phyloP scores from a whole-genome alignment of 2,329 filamentous ascomycete species.

The Botryotinia convoluta region DNA sequence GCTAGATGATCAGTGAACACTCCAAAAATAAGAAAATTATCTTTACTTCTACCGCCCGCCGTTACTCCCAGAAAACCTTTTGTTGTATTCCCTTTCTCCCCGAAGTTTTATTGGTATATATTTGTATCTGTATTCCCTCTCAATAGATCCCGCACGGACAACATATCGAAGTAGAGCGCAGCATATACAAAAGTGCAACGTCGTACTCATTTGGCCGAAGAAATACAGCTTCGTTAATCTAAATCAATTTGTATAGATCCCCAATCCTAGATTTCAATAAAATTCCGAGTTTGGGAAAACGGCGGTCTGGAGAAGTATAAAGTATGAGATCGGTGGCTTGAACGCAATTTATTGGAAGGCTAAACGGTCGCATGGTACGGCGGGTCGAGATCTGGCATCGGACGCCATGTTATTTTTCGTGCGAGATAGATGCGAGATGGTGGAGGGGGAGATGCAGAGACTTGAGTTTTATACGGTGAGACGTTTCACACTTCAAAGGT shows the following conservation, averaged over 20 bases:
- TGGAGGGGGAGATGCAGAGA: background rate
- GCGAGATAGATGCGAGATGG: constrained; percentile 1
- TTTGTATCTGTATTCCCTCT: background rate
- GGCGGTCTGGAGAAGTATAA: background rate
- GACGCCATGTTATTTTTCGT: background rate
- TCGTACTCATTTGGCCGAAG: background rate
- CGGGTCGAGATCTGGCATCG: constrained; percentile 14
- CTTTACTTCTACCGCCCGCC: background rate
- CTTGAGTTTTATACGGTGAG: background rate
- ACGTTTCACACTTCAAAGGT: background rate
- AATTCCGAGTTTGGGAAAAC: constrained; percentile 9
- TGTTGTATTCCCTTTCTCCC: background rate
- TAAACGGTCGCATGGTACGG: background rate
- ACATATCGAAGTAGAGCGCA: background rate
- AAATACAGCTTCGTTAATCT: background rate
- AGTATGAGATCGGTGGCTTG: constrained; percentile 7
- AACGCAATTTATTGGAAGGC: background rate
- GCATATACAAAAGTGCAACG: background rate
- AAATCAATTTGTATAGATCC: background rate
- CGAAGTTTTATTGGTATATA: background rate
- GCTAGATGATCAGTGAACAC: background rate
- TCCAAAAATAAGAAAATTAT: background rate
- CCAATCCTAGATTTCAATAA: background rate
- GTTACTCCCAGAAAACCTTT: background rate
- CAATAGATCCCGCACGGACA: background rate